These are phyloP conservation scores for Colletotrichum spaethianum DNA, from an alignment of 2,329 filamentous ascomycete genomes.

Conservation along the genomic window DNA sequence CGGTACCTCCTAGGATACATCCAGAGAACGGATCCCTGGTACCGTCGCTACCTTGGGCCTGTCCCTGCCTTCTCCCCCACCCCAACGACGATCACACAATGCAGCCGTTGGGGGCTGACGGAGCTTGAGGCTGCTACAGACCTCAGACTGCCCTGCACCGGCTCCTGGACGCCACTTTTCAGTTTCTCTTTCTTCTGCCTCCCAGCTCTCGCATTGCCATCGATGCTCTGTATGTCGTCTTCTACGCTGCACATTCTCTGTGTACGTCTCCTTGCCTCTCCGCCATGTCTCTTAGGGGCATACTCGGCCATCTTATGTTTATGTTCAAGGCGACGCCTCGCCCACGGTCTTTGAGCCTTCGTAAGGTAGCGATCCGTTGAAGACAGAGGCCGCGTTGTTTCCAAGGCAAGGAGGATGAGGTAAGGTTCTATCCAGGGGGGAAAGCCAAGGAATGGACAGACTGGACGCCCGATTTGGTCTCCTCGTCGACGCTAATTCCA, in stretches of 20 bases:
- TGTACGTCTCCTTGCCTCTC: neutral
- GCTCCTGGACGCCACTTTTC: conserved; percentile 12
- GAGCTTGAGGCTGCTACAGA: conserved; percentile 38
- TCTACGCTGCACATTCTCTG: neutral
- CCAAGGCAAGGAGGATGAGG: neutral
- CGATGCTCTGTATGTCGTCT: neutral
- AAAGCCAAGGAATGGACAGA: conserved; percentile 2
- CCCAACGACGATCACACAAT: conserved; percentile 39
- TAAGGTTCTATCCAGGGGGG: neutral
- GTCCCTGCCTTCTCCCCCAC: neutral
- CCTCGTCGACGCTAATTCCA: neutral
- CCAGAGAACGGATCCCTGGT: neutral
- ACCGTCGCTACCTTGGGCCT: neutral
- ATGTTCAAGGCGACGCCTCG: neutral
- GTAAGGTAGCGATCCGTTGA: neutral
- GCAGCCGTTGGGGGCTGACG: conserved; percentile 15
- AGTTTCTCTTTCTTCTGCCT: no score
- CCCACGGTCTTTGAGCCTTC: neutral
- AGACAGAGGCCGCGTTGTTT: neutral
- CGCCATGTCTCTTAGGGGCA: neutral
- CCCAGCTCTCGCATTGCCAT: neutral
- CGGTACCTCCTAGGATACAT: neutral
- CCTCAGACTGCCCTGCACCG: conserved; percentile 25
- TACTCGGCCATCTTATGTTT: neutral
- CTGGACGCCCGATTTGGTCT: neutral